These are phyloP conservation scores for Jamesozyma hellenica DNA, from an alignment of 805 yeast species.

Conservation along the genomic window DNA sequence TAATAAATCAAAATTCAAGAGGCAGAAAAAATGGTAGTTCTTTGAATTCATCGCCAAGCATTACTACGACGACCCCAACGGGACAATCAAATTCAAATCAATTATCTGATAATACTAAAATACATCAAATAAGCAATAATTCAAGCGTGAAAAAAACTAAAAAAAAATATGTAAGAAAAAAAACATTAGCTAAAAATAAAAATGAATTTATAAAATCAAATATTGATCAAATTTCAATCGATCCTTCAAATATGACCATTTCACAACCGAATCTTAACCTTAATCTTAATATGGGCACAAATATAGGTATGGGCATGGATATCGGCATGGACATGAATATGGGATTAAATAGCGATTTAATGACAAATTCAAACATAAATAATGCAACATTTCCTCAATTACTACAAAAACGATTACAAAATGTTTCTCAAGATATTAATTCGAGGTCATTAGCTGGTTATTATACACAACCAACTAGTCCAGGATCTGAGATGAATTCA, in stretches of 20 bases:
- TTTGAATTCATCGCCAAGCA: constrained; percentile 12
- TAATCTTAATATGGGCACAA: too few relatives aligned
- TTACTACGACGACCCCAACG: constrained; percentile 3
- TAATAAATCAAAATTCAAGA: constrained; percentile 14
- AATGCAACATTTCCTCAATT: constrained; percentile 23
- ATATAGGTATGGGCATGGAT: too few relatives aligned
- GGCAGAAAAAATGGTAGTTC: constrained; percentile 2
- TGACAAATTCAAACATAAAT: constrained; percentile 1
- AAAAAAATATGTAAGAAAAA: constrained; percentile 7
- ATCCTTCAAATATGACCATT: too few relatives aligned
- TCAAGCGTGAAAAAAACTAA: constrained; percentile 6
- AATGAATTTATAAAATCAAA: too few relatives aligned
- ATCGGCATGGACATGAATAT: constrained; percentile 2
- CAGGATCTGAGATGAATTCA: constrained; percentile 8
- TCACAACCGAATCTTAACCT: too few relatives aligned
- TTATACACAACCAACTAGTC: constrained; percentile 28
- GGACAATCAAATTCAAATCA: too few relatives aligned
- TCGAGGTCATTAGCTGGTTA: constrained; percentile 23
- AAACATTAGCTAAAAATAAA: constrained; percentile 1
- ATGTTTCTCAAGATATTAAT: constrained; percentile 20
- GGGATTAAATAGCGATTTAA: constrained; percentile 11
- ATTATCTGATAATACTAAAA: constrained; percentile 1
- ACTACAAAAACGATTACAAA: constrained; percentile 20
- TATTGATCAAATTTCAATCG: too few relatives aligned
- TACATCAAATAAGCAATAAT: neutral